Conservation (phyloP, 257 asterid genomes). For the Solanum chmielewskii region DNA sequence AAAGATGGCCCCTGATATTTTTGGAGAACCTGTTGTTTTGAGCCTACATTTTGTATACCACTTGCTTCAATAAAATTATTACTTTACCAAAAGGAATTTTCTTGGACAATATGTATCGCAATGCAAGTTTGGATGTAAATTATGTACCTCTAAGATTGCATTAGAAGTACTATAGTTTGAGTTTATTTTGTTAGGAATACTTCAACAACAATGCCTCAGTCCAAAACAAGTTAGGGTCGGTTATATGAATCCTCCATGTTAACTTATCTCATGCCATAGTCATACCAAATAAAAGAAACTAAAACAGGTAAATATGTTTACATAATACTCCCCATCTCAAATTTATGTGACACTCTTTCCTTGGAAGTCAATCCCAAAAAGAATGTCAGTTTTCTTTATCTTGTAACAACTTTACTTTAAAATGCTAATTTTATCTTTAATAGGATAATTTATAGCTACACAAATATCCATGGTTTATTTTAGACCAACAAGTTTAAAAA, state of each 20-base stretch:
- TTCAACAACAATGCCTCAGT: background rate
- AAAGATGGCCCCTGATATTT: background rate
- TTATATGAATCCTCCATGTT: background rate
- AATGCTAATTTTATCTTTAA: background rate
- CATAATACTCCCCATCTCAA: background rate
- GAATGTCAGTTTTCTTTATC: background rate
- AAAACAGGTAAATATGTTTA: background rate
- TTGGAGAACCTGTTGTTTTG: background rate
- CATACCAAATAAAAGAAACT: background rate
- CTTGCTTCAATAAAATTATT: background rate
- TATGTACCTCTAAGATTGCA: background rate
- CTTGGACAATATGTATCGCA: background rate
- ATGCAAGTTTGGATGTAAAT: background rate
- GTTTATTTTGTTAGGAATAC: background rate
- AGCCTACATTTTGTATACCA: background rate
- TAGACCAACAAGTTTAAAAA: background rate
- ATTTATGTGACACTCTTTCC: background rate
- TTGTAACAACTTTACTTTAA: background rate
- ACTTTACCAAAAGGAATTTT: background rate
- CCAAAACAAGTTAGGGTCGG: background rate
- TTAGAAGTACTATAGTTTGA: background rate
- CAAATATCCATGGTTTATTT: background rate
- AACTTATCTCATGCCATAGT: background rate
- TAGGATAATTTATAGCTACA: background rate
- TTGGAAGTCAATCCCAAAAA: background rate